These are phyloP conservation scores for Paramecium bursaria DNA, from an alignment of 73 alveolate species.

Conservation along the genomic window DNA sequence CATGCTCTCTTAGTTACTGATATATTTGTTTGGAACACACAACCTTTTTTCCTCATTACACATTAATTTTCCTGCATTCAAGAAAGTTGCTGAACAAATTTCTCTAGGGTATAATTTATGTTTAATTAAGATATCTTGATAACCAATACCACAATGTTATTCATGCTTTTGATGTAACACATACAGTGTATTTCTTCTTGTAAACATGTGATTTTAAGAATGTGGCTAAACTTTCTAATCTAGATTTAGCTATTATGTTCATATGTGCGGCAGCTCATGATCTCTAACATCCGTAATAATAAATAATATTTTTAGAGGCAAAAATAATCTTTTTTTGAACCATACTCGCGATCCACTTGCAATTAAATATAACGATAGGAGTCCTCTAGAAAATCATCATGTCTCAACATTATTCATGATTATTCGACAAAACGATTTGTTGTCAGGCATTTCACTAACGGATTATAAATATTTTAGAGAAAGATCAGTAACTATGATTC, in stretches of 20 bases:
- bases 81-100: not conserved
- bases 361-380: constrained; percentile 74
- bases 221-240: constrained; percentile 69
- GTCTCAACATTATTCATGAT: constrained; percentile 73
- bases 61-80: constrained; percentile 12
- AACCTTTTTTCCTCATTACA: not conserved
- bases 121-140: constrained; percentile 13
- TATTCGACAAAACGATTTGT: constrained; percentile 66
- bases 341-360: constrained; percentile 71
- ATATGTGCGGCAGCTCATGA: constrained; percentile 82
- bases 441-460: constrained; percentile 57
- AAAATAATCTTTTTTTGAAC: constrained; percentile 72
- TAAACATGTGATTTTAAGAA: constrained; percentile 75
- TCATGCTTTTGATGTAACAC: constrained; percentile 87
- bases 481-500: constrained; percentile 76
- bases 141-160: constrained; percentile 77
- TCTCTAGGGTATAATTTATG: not conserved
- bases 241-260: constrained; percentile 74
- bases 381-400: constrained; percentile 79
- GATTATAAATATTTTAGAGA: constrained; percentile 77
- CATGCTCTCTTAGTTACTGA: constrained; percentile 23
- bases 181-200: constrained; percentile 79
- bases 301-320: constrained; percentile 63
- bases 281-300: constrained; percentile 74
- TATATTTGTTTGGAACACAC: constrained; percentile 16